phyloP scores from a whole-genome alignment of 352 stramenopile species.

The Phytopythium boreale region DNA sequence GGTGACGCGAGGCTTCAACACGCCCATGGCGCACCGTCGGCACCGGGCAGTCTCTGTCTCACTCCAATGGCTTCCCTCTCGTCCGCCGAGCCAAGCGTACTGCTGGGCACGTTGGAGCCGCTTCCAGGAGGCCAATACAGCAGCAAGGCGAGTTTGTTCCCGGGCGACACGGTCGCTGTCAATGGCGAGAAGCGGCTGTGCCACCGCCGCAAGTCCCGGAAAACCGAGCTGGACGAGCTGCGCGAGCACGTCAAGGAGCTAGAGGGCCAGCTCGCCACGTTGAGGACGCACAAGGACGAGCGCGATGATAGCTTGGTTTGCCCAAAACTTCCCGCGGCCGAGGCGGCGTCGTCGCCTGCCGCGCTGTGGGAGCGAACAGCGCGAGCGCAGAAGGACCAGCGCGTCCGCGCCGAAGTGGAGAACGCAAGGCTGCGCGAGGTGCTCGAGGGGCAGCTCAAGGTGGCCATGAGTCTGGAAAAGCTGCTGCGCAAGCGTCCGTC shows the following conservation, averaged over 20 bases:
- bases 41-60: no score
- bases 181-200: no score
- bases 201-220: conserved; percentile 19
- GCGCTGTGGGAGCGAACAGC: conserved; percentile 36
- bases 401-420: conserved; percentile 29
- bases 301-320: neutral
- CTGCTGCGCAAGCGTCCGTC: conserved; percentile 22
- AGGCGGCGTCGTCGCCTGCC: neutral
- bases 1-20: no score
- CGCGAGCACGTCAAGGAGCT: conserved; percentile 24
- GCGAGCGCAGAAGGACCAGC: conserved; percentile 27
- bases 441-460: conserved; percentile 28
- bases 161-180: no score
- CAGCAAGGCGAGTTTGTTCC: no score
- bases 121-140: no score
- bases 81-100: no score
- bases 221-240: conserved; percentile 28
- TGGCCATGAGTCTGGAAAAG: conserved; percentile 23
- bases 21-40: no score
- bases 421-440: conserved; percentile 24
- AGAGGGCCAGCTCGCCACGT: conserved; percentile 15
- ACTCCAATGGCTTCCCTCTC: no score
- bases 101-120: no score
- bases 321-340: neutral
- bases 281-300: conserved; percentile 7